These are phyloP conservation scores for Phytophthora cryptogea DNA, from an alignment of 352 stramenopile genomes.

Conservation along the genomic window DNA sequence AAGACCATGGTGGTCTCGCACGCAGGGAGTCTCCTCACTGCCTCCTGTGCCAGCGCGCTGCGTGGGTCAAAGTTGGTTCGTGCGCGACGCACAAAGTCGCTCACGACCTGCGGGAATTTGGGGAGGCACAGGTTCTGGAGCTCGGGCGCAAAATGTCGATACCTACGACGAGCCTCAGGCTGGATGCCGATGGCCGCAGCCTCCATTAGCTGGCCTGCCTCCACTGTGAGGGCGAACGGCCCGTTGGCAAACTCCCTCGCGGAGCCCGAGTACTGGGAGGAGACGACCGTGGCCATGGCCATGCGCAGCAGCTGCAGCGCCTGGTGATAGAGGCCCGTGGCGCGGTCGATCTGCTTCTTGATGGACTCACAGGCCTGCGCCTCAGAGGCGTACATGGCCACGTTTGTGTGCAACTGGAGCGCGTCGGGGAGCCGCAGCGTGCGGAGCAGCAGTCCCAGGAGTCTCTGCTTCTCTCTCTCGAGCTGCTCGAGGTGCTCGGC, in stretches of 20 bases:
- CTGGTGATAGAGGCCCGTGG: slow-evolving; percentile 58
- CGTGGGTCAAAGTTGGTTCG: slow-evolving; percentile 65
- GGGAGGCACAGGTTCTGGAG: slow-evolving; percentile 53
- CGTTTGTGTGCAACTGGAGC: slow-evolving; percentile 69
- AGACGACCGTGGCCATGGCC: slow-evolving; percentile 67
- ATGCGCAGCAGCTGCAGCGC: slow-evolving; percentile 68
- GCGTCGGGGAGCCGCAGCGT: slow-evolving; percentile 56
- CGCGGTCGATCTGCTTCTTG: slow-evolving; percentile 69
- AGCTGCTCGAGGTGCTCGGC: slow-evolving; percentile 48
- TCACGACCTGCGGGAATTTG: slow-evolving; percentile 69
- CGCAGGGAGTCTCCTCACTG: slow-evolving; percentile 59
- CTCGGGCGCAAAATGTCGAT: slow-evolving; percentile 56
- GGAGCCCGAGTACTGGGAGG: slow-evolving; percentile 65
- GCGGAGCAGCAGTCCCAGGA: slow-evolving; percentile 50
- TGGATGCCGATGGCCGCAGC: slow-evolving; percentile 63
- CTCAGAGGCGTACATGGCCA: slow-evolving; percentile 77
- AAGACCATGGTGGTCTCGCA: slow-evolving; percentile 77
- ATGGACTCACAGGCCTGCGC: slow-evolving; percentile 70
- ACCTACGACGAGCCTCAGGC: slow-evolving; percentile 69
- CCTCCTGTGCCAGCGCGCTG: slow-evolving; percentile 57
- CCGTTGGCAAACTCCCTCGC: slow-evolving; percentile 73
- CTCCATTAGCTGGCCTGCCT: slow-evolving; percentile 73
- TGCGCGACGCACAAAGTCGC: slow-evolving; percentile 65
- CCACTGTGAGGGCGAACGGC: slow-evolving; percentile 66
- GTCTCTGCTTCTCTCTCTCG: slow-evolving; percentile 63